These are phyloP conservation scores for Penicillium polonicum DNA, from an alignment of 2,329 filamentous ascomycete species.

Conservation along the genomic window DNA sequence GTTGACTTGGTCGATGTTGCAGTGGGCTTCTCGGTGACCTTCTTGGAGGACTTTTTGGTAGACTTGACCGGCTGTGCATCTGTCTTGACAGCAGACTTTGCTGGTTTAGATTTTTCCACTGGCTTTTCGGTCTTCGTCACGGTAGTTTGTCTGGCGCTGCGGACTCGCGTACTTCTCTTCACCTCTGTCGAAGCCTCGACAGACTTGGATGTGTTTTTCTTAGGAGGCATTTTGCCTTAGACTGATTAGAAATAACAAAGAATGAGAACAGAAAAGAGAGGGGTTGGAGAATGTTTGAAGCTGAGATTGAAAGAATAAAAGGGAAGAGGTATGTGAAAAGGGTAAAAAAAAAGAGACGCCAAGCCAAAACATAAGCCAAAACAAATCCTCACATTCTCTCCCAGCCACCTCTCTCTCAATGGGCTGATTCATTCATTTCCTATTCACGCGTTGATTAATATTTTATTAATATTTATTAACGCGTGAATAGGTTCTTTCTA, in stretches of 20 bases:
- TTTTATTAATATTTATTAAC: neutral
- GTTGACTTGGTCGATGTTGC: neutral
- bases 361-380: conserved; percentile 18
- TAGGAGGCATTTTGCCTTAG: conserved; percentile 30
- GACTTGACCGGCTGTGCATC: neutral
- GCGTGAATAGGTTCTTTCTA: neutral
- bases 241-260: conserved; percentile 10
- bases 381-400: conserved; percentile 24
- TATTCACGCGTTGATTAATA: too few relatives aligned
- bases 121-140: conserved; percentile 12
- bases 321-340: conserved; percentile 4
- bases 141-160: neutral
- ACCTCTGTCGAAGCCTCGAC: conserved; percentile 15
- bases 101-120: conserved; percentile 14
- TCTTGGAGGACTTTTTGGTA: neutral
- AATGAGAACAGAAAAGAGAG: conserved; percentile 6
- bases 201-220: conserved; percentile 26
- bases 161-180: neutral
- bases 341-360: conserved; percentile 9
- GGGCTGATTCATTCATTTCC: neutral
- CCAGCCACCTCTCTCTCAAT: neutral
- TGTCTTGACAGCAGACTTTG: neutral
- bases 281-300: neutral
- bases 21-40: neutral
- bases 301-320: conserved; percentile 3